These are phyloP conservation scores for Hondaea fermentalgiana DNA, from an alignment of 108 stramenopile species.

Conservation along the genomic window DNA sequence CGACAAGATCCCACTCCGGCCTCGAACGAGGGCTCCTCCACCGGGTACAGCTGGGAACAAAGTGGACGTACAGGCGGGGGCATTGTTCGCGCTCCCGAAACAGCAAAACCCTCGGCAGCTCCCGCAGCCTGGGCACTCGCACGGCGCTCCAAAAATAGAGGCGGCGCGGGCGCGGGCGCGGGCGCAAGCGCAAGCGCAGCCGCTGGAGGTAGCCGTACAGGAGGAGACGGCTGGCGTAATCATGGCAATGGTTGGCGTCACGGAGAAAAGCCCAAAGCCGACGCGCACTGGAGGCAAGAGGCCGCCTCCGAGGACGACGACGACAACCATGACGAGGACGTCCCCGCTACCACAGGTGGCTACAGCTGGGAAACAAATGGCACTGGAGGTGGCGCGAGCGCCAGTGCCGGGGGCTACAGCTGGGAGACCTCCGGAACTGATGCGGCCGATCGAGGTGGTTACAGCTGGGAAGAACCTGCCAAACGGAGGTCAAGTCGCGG, in stretches of 20 bases:
- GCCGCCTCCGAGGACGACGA: background rate
- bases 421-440: background rate
- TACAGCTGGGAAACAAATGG: background rate
- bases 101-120: background rate
- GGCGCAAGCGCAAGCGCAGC: background rate
- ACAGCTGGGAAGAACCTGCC: background rate
- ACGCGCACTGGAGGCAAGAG: background rate
- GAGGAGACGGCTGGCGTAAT: background rate
- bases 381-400: background rate
- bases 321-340: background rate
- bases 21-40: background rate
- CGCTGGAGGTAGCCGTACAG: background rate
- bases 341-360: background rate
- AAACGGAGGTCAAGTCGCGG: background rate
- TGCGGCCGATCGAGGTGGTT: background rate
- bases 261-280: background rate
- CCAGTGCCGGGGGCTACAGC: background rate
- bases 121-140: background rate
- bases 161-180: background rate
- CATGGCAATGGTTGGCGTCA: background rate
- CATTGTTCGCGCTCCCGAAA: background rate
- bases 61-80: background rate
- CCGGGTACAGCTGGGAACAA: background rate
- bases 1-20: background rate
- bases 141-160: background rate